A percentile compares a stretch with the other conserved stretches of the same genome.
These are phyloP conservation scores for Trametes sp. DNA, from an alignment of 1,284 basidiomycete species.

Conservation along the genomic window DNA sequence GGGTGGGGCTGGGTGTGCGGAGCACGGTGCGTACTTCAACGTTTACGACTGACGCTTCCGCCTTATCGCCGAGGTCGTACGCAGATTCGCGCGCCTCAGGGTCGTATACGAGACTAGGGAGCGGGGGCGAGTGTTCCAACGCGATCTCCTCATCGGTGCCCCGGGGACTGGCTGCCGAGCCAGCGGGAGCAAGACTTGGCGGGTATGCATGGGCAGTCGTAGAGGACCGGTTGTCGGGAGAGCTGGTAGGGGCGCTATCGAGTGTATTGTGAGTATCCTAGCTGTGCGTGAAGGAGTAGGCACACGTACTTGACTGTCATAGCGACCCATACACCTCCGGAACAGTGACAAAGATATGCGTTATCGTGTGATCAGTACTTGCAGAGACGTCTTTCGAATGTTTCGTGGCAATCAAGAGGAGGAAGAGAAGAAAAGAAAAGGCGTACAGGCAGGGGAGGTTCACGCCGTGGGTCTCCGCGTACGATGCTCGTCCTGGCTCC, in stretches of 20 bases:
- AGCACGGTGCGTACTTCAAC: conserved; percentile 2
- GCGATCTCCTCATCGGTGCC: not conserved
- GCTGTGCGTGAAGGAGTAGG: too few species aligned
- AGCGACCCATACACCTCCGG: too few species aligned
- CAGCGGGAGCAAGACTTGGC: not conserved
- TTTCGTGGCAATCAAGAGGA: not conserved
- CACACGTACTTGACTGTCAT: too few species aligned
- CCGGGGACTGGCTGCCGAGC: not conserved
- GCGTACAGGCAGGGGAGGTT: not conserved
- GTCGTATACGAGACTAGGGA: not conserved
- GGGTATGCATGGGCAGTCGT: not conserved
- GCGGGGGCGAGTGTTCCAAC: not conserved
- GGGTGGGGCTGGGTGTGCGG: conserved; percentile 52
- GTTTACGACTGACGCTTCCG: not conserved
- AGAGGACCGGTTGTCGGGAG: too few species aligned
- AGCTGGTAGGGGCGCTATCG: too few species aligned
- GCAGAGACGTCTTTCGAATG: not conserved
- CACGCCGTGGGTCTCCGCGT: not conserved
- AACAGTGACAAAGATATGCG: not conserved
- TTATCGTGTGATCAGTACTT: not conserved
- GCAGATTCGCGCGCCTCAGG: not conserved
- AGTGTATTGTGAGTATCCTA: too few species aligned
- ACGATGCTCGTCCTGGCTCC: not conserved
- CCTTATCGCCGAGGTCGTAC: not conserved
- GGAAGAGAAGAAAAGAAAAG: not conserved